Conservation (phyloP, 2,329 filamentous ascomycete genomes). For the Pseudomassariella vexata region DNA sequence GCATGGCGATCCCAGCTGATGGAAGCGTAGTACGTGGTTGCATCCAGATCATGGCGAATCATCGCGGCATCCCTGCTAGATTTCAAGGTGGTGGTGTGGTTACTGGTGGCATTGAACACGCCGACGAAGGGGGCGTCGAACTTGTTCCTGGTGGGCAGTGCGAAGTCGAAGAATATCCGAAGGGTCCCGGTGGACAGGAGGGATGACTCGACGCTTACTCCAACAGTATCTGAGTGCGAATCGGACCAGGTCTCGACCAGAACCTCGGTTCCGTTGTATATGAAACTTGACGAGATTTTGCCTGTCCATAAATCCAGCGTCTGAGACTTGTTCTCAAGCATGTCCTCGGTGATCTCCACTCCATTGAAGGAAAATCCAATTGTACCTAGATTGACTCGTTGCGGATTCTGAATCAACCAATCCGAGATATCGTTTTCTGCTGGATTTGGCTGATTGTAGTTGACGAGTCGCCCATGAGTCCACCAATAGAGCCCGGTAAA, state of each 20-base stretch:
- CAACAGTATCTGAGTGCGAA: slow-evolving; percentile 38
- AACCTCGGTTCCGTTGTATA: slow-evolving; percentile 30
- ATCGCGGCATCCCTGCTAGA: slow-evolving; percentile 22
- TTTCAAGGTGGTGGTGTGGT: slow-evolving; percentile 34
- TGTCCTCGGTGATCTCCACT: slow-evolving; percentile 31
- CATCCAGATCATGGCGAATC: slow-evolving; percentile 37
- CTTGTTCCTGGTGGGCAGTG: slow-evolving; percentile 42
- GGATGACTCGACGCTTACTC: slow-evolving; percentile 34
- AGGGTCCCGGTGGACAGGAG: slow-evolving; percentile 31
- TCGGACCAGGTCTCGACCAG: slow-evolving; percentile 38
- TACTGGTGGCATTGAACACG: slow-evolving; percentile 39
- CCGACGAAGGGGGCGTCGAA: slow-evolving; percentile 51
- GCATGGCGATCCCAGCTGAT: slow-evolving; percentile 30
- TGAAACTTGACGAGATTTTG: slow-evolving; percentile 36
- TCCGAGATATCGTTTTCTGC: slow-evolving; percentile 33
- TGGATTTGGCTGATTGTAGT: slow-evolving; percentile 35
- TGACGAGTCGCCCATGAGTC: slow-evolving; percentile 34
- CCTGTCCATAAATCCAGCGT: slow-evolving; percentile 43
- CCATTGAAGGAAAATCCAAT: slow-evolving; percentile 40
- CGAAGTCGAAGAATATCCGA: slow-evolving; percentile 47
- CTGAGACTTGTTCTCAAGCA: slow-evolving; percentile 33
- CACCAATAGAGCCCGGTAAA: slow-evolving; percentile 36
- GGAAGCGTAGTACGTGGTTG: slow-evolving; percentile 33
- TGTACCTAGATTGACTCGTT: slow-evolving; percentile 42
- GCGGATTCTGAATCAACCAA: slow-evolving; percentile 42